Base-by-base conservation (phyloP, 208 protist species). In the Leishmania lainsoni region DNA sequence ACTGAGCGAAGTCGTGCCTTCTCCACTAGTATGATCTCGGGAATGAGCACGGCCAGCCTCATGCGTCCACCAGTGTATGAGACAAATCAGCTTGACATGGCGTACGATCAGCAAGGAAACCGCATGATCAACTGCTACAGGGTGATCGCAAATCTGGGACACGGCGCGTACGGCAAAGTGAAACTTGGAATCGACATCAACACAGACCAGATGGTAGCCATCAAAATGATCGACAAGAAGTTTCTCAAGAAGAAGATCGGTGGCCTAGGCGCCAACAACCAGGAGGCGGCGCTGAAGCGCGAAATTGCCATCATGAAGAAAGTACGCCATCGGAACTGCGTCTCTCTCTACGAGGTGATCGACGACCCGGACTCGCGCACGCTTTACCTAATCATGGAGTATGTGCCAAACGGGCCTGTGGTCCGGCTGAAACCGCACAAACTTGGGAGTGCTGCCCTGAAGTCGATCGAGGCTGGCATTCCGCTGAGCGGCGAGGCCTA, bases 301-400 rank as follows among this genome's bases (percentile, higher is more conserved):
- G 93, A 96, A 78, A 93, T 96, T 32, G 89, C 90, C 52, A 98
- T 99, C 70, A 95, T 99, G 94, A 99, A 99, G 81, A 99, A 99
- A 76, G 81, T 99, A 12, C 89, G 98, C 35, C 98, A 99, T 81
- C 87, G 86, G 17, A 99, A 99, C 86, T 93, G 99, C 75, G 98
- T 99, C 1, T 90, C 90, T 9, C 86, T 99, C 14, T 91, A 95
- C 78, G 98, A 99, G 79, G 97, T 99, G 32, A 99, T 99, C 68
- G 97, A 99, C 76, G 98, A 99, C 85, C 96, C 94, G 0, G 77
- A 73, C 9, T 90, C 88, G 32, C 89, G 98, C 65, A 95, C 92
- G 77, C 86, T 99, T 29, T 98, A 98, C 81, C 83, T 98, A 9
- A 96, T 98, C 32, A 96, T 98, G 89, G 95, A 99, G 76, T 98